Evolutionary conservation across 208 protist genomes (phyloP).

Genomic region (Wallacemonas rigidus): DNA sequence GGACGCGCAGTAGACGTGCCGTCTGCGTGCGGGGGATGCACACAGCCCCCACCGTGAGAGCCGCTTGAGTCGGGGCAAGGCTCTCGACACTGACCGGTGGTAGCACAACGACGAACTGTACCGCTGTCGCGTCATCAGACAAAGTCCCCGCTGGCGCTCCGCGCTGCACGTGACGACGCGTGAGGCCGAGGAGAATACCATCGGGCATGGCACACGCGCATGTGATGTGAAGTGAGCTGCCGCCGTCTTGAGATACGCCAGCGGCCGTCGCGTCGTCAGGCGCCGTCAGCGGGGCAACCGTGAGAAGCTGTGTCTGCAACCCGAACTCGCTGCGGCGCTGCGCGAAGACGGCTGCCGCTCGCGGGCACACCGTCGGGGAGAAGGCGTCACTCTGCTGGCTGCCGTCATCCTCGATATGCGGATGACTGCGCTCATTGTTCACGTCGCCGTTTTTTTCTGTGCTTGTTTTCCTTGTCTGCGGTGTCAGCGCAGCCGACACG

Average conservation of each 20-base stretch:
- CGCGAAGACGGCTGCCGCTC: slow-evolving; percentile 9
- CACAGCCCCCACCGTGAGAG: slow-evolving; percentile 33
- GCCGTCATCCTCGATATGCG: no score
- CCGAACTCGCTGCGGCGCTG: slow-evolving; percentile 12
- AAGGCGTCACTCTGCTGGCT: neutral
- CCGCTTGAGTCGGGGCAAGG: slow-evolving; percentile 35
- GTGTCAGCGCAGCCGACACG: neutral
- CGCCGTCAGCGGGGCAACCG: neutral
- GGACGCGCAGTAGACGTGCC: slow-evolving; percentile 15
- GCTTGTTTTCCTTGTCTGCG: neutral
- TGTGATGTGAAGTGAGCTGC: slow-evolving; percentile 2
- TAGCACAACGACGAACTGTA: slow-evolving; percentile 24
- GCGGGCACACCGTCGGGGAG: neutral
- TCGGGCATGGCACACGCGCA: slow-evolving; percentile 27
- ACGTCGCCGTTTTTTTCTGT: neutral
- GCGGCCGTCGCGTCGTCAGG: neutral
- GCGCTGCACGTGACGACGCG: neutral
- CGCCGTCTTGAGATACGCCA: neutral
- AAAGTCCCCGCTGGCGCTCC: no score
- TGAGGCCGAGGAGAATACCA: slow-evolving; percentile 36
- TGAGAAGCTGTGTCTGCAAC: slow-evolving; percentile 5
- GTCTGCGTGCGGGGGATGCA: slow-evolving; percentile 27
- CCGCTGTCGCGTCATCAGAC: neutral
- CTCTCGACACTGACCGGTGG: slow-evolving; percentile 35
- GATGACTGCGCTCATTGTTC: neutral